Base-by-base conservation (phyloP, 2,329 filamentous ascomycete genomes). In the Colletotrichum endophyticum region DNA sequence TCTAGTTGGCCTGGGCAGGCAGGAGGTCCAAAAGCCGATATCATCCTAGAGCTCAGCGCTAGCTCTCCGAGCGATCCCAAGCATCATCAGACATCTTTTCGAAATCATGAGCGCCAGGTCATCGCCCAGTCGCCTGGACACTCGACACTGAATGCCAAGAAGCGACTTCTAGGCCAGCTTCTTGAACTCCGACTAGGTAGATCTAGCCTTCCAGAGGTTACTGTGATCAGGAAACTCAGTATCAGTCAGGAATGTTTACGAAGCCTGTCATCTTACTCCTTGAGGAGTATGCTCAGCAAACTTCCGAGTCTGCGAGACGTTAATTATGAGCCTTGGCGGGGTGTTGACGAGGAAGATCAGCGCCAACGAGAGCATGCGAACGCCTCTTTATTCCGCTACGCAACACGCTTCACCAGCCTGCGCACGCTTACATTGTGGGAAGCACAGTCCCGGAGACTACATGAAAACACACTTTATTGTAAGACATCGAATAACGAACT, bases 21-120 rank as follows among this genome's bases (percentile, higher is more conserved):
- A 39, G 0, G 1, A 0, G 39, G 16, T n/a, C 16, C 16, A 44
- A 0, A 44, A 44, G 39, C 39, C 39, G 16, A 19, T 8, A 0
- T 44, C 19, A 44, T n/a, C 0, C 39, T n/a, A 44, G 39, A 44
- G 39, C 39, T 44, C 8, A 44, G 39, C 39, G 39, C 39, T n/a
- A 44, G 39, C 39, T 44, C 39, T 44, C 39, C 16, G 16, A 44
- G 39, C 39, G 19, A 44, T n/a, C 4, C 16, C 39, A 44, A 0
- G 39, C 39, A 44, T n/a, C 39, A 11, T 44, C 16, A 44, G 39
- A 44, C 16, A 2, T 44, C 39, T 44, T 44, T 44, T n/a, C 39
- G 5, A 0, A 0, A n/a, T n/a, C 39, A 44, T 11, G 0, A 19
- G 39, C 16, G 39, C 39, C 16, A 44, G 16, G 39, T 44, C 5